Percentiles rank a stretch among this genome's conserved stretches.
Evolutionary conservation across 495 filamentous ascomycete genomes (phyloP).

Genomic region (Penicillium canariense): DNA sequence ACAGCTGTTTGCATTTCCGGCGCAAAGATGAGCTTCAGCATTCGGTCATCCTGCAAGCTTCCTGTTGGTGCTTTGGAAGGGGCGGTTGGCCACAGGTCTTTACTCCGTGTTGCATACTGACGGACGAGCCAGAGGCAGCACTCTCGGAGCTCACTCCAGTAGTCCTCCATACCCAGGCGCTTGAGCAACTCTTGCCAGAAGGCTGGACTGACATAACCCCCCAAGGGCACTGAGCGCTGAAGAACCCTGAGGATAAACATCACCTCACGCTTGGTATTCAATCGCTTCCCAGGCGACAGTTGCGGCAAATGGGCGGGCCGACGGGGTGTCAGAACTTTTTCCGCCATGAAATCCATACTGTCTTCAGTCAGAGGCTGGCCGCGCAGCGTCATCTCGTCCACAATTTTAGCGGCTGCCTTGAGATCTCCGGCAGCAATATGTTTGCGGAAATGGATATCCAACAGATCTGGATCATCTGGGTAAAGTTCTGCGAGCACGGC

Average conservation of each 20-base stretch:
- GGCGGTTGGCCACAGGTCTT: not conserved
- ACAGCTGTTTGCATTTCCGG: constrained; percentile 49
- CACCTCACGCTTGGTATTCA: constrained; percentile 26
- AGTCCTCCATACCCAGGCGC: constrained; percentile 36
- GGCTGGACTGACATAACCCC: constrained; percentile 27
- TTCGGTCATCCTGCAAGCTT: constrained; percentile 12
- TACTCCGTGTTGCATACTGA: constrained; percentile 23
- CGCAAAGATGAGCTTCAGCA: constrained; percentile 46
- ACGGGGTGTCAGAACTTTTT: constrained; percentile 33
- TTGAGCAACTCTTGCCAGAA: constrained; percentile 46
- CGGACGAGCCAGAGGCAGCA: constrained; percentile 44
- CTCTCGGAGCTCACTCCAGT: constrained; percentile 38
- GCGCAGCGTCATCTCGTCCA: constrained; percentile 35
- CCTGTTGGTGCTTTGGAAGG: not conserved
- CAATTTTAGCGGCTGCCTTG: constrained; percentile 32
- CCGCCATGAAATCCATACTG: constrained; percentile 39
- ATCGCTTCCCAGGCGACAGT: constrained; percentile 6
- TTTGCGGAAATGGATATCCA: constrained; percentile 46
- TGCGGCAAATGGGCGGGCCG: constrained; percentile 25
- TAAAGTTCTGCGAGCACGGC: constrained; percentile 43
- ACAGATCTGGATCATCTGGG: constrained; percentile 26
- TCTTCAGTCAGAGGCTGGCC: constrained; percentile 24
- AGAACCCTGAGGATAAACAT: constrained; percentile 36
- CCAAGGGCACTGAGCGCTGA: constrained; percentile 33
- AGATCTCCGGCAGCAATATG: constrained; percentile 37